Percentiles rank a stretch among this genome's conserved stretches.
These are phyloP conservation scores for Colletotrichum echinochloae DNA, from an alignment of 2,329 filamentous ascomycete species.

Conservation along the genomic window DNA sequence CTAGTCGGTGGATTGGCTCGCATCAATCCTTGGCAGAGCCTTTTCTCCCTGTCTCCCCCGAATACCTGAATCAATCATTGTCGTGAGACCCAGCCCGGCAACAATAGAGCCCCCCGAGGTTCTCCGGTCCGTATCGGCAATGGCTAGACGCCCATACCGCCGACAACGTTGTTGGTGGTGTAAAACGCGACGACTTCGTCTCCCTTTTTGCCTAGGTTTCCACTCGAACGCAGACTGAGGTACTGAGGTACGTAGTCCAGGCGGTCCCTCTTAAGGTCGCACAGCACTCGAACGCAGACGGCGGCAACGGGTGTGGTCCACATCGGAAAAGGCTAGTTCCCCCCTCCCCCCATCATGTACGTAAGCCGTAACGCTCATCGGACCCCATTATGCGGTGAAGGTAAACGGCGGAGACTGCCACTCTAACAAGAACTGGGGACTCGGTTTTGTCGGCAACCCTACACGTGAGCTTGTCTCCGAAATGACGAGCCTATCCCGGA, in stretches of 20 bases:
- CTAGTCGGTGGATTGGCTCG: constrained; percentile 14
- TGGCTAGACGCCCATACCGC: background rate
- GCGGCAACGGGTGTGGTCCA: constrained; percentile 2
- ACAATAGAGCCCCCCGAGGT: constrained; percentile 9
- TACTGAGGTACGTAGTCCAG: too few relatives aligned
- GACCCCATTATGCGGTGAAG: constrained; percentile 36
- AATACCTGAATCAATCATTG: constrained; percentile 22
- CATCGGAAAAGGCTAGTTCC: constrained; percentile 30
- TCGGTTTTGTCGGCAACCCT: constrained; percentile 37
- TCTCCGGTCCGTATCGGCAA: constrained; percentile 12
- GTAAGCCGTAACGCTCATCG: constrained; percentile 35
- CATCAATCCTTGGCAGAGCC: background rate
- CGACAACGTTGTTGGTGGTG: background rate
- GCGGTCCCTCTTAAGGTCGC: too few relatives aligned
- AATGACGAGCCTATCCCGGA: constrained; percentile 34
- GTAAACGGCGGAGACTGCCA: constrained; percentile 34
- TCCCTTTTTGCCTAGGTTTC: constrained; percentile 1
- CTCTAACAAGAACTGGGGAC: constrained; percentile 19
- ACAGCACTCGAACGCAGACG: background rate
- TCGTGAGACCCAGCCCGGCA: constrained; percentile 22
- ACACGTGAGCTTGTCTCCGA: constrained; percentile 38
- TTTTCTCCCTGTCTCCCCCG: constrained; percentile 1
- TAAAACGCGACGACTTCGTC: background rate
- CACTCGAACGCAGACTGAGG: background rate
- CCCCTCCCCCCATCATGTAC: constrained; percentile 33